A percentile compares a stretch with the other conserved stretches of the same genome.
Conservation (phyloP, 2,329 filamentous ascomycete genomes). For the Septoria petroselini region DNA sequence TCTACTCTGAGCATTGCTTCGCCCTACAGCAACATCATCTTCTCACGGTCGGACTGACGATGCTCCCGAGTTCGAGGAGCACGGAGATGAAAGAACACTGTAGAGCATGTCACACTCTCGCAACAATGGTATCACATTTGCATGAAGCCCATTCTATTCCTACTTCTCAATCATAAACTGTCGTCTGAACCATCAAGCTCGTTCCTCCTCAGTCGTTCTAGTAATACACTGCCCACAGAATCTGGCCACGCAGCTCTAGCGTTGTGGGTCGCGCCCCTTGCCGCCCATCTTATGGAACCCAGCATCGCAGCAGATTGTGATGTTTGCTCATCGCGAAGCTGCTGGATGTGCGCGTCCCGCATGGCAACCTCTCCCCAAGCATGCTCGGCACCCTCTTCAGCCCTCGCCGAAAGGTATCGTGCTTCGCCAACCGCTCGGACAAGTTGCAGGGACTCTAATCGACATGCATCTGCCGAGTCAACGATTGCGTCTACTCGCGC, state of each 20-base stretch:
- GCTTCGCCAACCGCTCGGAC: too few species aligned
- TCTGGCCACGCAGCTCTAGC: slow-evolving; percentile 1
- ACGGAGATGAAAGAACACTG: too few species aligned
- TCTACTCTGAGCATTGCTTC: too few species aligned
- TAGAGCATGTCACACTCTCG: too few species aligned
- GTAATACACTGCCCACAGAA: not conserved
- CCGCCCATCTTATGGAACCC: slow-evolving; percentile 6
- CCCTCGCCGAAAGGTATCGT: not conserved
- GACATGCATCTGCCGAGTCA: not conserved
- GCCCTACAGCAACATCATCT: too few species aligned
- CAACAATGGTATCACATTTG: too few species aligned
- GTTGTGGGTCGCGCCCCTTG: slow-evolving; percentile 4
- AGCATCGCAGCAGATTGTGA: not conserved
- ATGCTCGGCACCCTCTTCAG: slow-evolving; percentile 1
- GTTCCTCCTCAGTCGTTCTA: not conserved
- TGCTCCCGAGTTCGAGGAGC: too few species aligned
- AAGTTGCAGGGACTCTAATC: too few species aligned
- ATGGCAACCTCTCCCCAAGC: slow-evolving; percentile 2
- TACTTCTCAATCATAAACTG: slow-evolving; percentile 1
- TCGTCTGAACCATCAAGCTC: slow-evolving; percentile 6
- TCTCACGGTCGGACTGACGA: too few species aligned
- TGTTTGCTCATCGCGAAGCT: not conserved
- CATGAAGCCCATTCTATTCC: not conserved
- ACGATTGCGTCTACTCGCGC: not conserved
- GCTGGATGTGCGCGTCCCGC: not conserved